These are phyloP conservation scores for Melanopsichium pennsylvanicum DNA, from an alignment of 1,284 basidiomycete species.

Conservation along the genomic window DNA sequence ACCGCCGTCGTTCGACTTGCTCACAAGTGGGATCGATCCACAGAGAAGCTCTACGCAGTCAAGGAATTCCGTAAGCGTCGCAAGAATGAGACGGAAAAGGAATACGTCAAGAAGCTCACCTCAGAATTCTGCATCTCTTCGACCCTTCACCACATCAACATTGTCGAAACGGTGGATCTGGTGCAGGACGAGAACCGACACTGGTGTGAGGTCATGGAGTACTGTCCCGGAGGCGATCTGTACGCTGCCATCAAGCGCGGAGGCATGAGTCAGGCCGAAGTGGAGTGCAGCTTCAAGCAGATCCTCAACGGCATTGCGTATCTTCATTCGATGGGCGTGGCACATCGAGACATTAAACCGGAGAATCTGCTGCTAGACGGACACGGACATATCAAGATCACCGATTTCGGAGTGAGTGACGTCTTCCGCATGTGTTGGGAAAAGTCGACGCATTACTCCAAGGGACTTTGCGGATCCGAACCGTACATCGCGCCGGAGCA, in stretches of 20 bases:
- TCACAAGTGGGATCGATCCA: constrained; percentile 96
- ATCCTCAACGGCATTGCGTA: constrained; percentile 87
- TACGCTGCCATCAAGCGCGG: constrained; percentile 98
- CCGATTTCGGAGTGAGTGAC: constrained; percentile 97
- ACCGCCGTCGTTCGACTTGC: constrained; percentile 94
- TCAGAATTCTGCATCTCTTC: constrained; percentile 99
- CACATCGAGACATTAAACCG: constrained; percentile 97
- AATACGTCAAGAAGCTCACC: constrained; percentile 99
- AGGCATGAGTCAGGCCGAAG: constrained; percentile 89
- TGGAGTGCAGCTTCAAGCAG: constrained; percentile 98
- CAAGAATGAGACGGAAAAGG: constrained; percentile 98
- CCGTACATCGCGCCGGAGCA: constrained; percentile 99
- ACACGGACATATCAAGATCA: constrained; percentile 95
- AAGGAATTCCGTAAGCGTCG: constrained; percentile 99
- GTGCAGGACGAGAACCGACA: constrained; percentile 94
- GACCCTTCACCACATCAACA: constrained; percentile 91
- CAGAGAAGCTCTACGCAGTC: constrained; percentile 98
- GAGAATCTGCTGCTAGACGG: constrained; percentile 96
- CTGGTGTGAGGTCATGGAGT: constrained; percentile 99
- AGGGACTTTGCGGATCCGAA: constrained; percentile 94
- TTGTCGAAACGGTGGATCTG: constrained; percentile 98
- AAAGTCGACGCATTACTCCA: constrained; percentile 92
- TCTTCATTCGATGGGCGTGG: constrained; percentile 93
- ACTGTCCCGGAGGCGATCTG: constrained; percentile 89
- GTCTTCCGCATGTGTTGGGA: constrained; percentile 99